Evolutionary conservation across 2,329 filamentous ascomycete species (phyloP).

Genomic region (Hymenoscyphus fraxineus): DNA sequence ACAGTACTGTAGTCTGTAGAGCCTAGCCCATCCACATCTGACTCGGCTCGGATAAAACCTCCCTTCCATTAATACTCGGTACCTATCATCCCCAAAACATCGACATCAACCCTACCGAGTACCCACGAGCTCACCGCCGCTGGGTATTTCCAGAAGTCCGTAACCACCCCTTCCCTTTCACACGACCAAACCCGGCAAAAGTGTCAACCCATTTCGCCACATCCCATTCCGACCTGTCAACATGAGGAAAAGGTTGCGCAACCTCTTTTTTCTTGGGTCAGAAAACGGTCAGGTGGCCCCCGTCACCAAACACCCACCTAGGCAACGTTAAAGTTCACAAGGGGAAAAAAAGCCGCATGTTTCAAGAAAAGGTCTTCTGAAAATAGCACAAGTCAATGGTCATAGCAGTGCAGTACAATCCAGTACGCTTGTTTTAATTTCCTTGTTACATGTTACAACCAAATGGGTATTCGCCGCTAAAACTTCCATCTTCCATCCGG

Average conservation of each 20-base stretch:
- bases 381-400: not conserved
- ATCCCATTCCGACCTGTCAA: not conserved
- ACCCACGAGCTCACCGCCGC: too few relatives aligned
- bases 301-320: not conserved
- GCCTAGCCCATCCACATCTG: too few relatives aligned
- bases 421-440: not conserved
- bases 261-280: not conserved
- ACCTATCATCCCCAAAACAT: too few relatives aligned
- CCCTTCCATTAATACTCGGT: too few relatives aligned
- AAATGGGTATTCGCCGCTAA: not conserved
- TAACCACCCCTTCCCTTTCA: not conserved
- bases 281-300: not conserved
- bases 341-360: not conserved
- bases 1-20: too few relatives aligned
- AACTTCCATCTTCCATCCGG: too few relatives aligned
- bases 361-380: not conserved
- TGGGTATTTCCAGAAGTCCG: too few relatives aligned
- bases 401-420: too few relatives aligned
- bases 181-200: not conserved
- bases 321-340: not conserved
- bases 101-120: too few relatives aligned
- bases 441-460: not conserved
- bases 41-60: too few relatives aligned
- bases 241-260: not conserved
- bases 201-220: not conserved